These are phyloP conservation scores for Talaromyces piceae DNA, from an alignment of 2,329 filamentous ascomycete species.

Conservation along the genomic window DNA sequence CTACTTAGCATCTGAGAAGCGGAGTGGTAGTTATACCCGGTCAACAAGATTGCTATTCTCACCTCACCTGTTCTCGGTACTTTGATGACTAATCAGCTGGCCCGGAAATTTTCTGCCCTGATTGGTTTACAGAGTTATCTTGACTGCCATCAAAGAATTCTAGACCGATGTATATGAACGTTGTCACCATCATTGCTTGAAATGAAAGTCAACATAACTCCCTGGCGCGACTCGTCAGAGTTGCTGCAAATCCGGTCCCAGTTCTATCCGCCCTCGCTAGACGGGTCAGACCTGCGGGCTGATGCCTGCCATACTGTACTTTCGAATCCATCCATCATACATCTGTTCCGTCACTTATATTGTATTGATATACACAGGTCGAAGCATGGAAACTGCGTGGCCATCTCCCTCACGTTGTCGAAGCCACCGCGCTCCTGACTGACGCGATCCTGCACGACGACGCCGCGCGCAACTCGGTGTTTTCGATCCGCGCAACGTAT, in stretches of 20 bases:
- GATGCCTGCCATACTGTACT: conserved; percentile 34
- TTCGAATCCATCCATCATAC: neutral
- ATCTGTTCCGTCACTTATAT: neutral
- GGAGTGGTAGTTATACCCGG: no score
- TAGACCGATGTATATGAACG: no score
- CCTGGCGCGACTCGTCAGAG: conserved; percentile 34
- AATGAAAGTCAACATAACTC: conserved; percentile 25
- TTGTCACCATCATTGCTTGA: neutral
- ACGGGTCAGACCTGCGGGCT: conserved; percentile 31
- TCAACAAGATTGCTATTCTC: no score
- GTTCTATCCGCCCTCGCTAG: conserved; percentile 30
- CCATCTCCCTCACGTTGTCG: conserved; percentile 39
- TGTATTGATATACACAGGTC: conserved; percentile 24
- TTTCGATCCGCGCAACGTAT: conserved; percentile 39
- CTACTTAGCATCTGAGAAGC: no score
- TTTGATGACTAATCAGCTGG: no score
- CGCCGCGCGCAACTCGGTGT: conserved; percentile 33
- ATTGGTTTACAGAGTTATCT: no score
- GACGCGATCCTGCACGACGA: conserved; percentile 41
- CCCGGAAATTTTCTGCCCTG: no score
- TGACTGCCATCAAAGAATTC: no score
- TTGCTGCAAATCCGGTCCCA: conserved; percentile 30
- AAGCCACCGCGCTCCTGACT: conserved; percentile 39
- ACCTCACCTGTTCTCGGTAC: no score
- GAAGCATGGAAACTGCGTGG: conserved; percentile 39